Evolutionary conservation across 2,329 filamentous ascomycete genomes (phyloP), one percentile per base, ranked within the genome.

Genomic region (Grosmannia penicillata): DNA sequence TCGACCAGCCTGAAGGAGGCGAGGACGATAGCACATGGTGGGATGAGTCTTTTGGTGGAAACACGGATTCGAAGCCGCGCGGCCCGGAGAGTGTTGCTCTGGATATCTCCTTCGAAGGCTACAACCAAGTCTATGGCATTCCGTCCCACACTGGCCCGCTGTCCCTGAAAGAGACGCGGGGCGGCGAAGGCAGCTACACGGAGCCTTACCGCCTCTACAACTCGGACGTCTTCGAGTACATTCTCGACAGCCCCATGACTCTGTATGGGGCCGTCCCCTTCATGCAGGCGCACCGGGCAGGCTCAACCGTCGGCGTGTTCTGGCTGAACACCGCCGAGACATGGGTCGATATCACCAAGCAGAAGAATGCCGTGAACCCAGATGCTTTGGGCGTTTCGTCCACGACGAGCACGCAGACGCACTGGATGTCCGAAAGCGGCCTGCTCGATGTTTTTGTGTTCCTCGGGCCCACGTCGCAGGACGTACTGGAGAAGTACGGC

Each of bases 311-410:
- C 23, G 91, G 86, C 45, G 79, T 98, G 13, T 94, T 98, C 60
- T 98, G 91, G 91, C 71, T 98, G 40, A 98, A 95, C 55, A 85
- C 78, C 36, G 91, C 91, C 4, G 91, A 98, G 63, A 96, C 89
- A 1, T 98, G 91, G 91, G 72, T 98, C 38, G 91, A 98, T 56
- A 82, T 98, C 47, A 75, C 79, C 54, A 98, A 96, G 62, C 63
- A 70, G 36, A 85, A 80, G 53, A 69, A 72, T 37, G 66, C 72
- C 26, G 71, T 70, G 43, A 94, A 94, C 52, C 82, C 85, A 8
- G 63, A 91, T 36, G 76, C 79, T 39, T 70, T 94, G 27, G 82
- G 83, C 3, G 65, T 75, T 27, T 67, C 66, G 23, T 64, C 74
- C 14, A 81, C 77, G 53, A 83, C 72, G 3, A 79, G 75, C 51